A percentile compares a stretch with the other conserved stretches of the same genome.
Evolutionary conservation across 352 stramenopile species (phyloP).

Genomic region (Globisporangium yorkense): DNA sequence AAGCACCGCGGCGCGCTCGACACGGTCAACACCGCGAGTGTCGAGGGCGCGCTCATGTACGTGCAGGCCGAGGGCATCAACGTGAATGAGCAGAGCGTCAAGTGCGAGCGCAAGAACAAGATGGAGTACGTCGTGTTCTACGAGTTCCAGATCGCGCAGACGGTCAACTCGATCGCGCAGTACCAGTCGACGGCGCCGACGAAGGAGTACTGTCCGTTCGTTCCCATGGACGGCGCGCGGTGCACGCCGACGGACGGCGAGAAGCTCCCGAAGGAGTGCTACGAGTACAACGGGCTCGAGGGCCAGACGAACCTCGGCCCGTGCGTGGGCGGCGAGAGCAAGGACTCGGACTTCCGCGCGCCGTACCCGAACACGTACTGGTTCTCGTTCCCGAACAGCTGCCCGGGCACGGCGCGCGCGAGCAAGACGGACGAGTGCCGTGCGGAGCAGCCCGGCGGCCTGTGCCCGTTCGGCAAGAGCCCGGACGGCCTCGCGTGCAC

Average conservation of each 20-base stretch:
- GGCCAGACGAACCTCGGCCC: constrained; percentile 18
- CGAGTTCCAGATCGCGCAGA: constrained; percentile 22
- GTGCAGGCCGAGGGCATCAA: constrained; percentile 73
- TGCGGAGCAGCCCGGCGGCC: constrained; percentile 17
- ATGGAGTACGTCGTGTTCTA: constrained; percentile 31
- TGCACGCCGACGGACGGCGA: constrained; percentile 16
- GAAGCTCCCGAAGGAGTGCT: constrained; percentile 17
- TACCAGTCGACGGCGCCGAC: constrained; percentile 11
- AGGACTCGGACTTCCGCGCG: constrained; percentile 17
- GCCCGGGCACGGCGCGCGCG: background rate
- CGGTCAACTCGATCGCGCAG: constrained; percentile 12
- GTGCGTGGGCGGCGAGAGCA: constrained; percentile 7
- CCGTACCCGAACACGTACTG: constrained; percentile 28
- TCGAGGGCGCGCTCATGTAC: constrained; percentile 78
- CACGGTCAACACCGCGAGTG: constrained; percentile 66
- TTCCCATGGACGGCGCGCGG: constrained; percentile 7
- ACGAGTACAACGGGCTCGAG: constrained; percentile 17
- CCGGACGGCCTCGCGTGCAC: constrained; percentile 49
- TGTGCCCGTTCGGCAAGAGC: constrained; percentile 34
- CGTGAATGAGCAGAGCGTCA: constrained; percentile 14
- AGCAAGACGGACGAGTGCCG: constrained; percentile 13
- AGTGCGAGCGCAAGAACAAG: constrained; percentile 28
- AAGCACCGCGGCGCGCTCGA: constrained; percentile 32
- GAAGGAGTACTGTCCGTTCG: constrained; percentile 12
- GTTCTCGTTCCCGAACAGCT: constrained; percentile 37